These are phyloP conservation scores for Elsinoe fawcettii DNA, from an alignment of 2,329 filamentous ascomycete genomes.

Conservation along the genomic window DNA sequence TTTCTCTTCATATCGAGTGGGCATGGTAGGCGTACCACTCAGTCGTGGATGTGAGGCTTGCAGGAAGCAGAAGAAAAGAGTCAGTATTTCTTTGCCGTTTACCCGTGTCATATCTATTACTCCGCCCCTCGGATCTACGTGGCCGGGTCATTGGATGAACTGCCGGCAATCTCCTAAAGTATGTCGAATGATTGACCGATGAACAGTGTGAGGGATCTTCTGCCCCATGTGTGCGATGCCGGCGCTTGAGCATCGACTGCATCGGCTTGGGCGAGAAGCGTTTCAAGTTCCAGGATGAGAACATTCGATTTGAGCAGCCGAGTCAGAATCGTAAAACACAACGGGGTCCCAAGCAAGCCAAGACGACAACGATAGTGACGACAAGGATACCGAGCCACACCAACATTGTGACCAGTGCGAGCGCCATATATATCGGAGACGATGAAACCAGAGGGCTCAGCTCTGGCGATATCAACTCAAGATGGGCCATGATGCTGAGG, in stretches of 20 bases:
- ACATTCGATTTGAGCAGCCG: neutral
- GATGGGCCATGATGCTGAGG: neutral
- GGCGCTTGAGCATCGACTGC: conserved; percentile 6
- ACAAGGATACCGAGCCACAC: neutral
- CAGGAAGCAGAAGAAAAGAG: conserved; percentile 16
- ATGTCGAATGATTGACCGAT: neutral
- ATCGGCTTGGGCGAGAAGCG: conserved; percentile 2
- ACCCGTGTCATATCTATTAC: neutral
- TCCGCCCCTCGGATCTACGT: neutral
- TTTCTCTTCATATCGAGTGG: neutral
- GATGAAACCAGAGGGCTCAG: neutral
- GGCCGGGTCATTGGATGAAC: too few relatives aligned
- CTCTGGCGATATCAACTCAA: neutral
- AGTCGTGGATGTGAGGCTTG: conserved; percentile 16
- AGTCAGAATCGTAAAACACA: neutral
- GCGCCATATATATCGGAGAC: neutral
- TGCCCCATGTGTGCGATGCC: conserved; percentile 9
- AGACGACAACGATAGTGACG: neutral
- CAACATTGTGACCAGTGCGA: neutral
- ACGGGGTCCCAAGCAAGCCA: neutral
- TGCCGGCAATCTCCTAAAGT: neutral
- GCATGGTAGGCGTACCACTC: conserved; percentile 14
- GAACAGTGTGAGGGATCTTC: conserved; percentile 2
- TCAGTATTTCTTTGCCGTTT: neutral
- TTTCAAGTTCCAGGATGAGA: conserved; percentile 15